A percentile compares a stretch with the other conserved stretches of the same genome.
These are phyloP conservation scores for Naganishia kalamii DNA, from an alignment of 768 basidiomycete species.

Conservation along the genomic window DNA sequence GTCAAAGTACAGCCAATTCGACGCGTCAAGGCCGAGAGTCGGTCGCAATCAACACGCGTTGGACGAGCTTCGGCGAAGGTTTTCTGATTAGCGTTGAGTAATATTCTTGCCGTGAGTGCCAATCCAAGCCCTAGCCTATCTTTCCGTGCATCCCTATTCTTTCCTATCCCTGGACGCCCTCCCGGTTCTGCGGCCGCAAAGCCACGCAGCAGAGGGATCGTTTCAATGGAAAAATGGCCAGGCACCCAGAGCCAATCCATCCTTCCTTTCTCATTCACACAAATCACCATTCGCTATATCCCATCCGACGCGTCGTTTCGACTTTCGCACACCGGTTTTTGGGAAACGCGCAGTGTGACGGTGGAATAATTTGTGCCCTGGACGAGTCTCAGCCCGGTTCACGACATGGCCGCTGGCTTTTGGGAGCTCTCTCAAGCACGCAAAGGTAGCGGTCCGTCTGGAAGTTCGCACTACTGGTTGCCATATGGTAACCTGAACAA, in stretches of 20 bases:
- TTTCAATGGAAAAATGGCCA: constrained; percentile 1
- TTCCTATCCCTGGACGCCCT: neutral
- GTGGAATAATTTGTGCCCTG: constrained; percentile 8
- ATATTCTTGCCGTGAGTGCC: constrained; percentile 12
- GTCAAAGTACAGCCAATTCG: neutral
- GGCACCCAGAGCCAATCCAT: neutral
- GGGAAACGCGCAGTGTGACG: neutral
- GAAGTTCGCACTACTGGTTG: neutral
- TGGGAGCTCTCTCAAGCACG: constrained; percentile 8
- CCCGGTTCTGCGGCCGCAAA: neutral
- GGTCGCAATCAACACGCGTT: neutral
- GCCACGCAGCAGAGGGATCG: neutral
- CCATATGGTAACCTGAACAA: constrained; percentile 5
- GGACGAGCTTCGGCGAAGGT: neutral
- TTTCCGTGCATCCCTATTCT: constrained; percentile 1
- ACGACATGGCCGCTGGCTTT: neutral
- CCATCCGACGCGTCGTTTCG: constrained; percentile 6
- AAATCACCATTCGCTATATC: neutral
- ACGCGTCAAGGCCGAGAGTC: neutral
- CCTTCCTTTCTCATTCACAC: constrained; percentile 10
- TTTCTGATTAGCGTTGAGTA: neutral
- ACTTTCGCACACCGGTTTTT: constrained; percentile 12
- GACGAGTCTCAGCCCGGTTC: constrained; percentile 11
- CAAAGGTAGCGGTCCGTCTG: constrained; percentile 2
- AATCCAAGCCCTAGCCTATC: constrained; percentile 6